Base-by-base conservation (phyloP, 768 basidiomycete genomes). In the Trametes villosa region DNA sequence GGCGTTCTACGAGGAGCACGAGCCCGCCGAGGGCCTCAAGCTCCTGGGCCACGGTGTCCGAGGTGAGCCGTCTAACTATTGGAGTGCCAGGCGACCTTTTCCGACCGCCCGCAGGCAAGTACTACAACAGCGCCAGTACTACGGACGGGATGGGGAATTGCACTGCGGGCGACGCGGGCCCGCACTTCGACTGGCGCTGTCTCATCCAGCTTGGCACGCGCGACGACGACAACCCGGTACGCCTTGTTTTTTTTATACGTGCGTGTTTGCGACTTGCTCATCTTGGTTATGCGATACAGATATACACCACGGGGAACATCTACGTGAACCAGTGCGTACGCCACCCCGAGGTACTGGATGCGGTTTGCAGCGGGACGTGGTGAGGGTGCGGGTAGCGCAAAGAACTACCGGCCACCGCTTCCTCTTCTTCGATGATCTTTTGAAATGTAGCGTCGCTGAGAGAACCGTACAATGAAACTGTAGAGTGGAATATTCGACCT, bases 191-290 rank as follows among this genome's bases (percentile, higher is more conserved):
- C 8, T 61, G 53, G 53, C 41, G 42, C 7, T 55, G 53, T 26
- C 42, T 61, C 30, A 34, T 61, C 1, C 60, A 61, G 41, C 53
- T 61, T 11, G 60, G 60, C 3, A 55, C 53, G 24, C 47, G 41
- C n/a, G 47, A 42, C 1, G 60, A 55, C 8, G 60, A 61, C 36
- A 53, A 60, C 6, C 45, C 51, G 27, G 59, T 60, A 40, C 24
- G 51, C 9, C 34, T 18, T 13, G 8, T 11, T 1, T 9, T 22
- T n/a, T 27, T 3, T 31, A 24, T 9, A 30, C n/a, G n/a, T n/a
- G 30, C 30, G 4, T 33, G 40, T 3, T 34, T 11, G 1, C 20
- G 9, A 17, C 17, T 20, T 24, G 11, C 34, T 38, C 9, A 52
- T 8, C n/a, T n/a, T n/a, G n/a, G n/a, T n/a, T n/a, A 1, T 26